A percentile compares a stretch with the other conserved stretches of the same genome.
Evolutionary conservation across 805 yeast genomes (phyloP).

Genomic region (Metschnikowia dekortorum): DNA sequence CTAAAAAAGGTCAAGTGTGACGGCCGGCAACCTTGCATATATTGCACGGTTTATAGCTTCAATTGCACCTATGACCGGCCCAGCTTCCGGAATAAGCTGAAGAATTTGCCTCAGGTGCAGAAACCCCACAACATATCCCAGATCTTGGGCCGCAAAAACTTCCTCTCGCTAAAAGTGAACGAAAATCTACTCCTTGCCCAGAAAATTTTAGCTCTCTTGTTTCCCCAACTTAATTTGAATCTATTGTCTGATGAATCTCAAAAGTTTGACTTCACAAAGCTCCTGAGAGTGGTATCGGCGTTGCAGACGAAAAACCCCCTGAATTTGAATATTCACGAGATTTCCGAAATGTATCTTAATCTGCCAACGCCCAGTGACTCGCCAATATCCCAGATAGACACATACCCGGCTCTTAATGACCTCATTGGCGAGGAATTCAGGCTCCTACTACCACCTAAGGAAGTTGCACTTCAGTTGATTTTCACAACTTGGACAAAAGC

Average conservation of each 20-base stretch:
- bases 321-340: conserved; percentile 21
- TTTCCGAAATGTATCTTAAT: conserved; percentile 26
- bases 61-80: conserved; percentile 85
- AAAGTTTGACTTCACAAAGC: conserved; percentile 31
- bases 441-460: conserved; percentile 71
- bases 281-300: conserved; percentile 23
- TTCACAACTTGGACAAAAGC: conserved; percentile 81
- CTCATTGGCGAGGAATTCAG: conserved; percentile 46
- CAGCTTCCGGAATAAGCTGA: conserved; percentile 47
- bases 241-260: conserved; percentile 28
- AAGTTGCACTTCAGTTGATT: conserved; percentile 64
- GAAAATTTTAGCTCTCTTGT: conserved; percentile 29
- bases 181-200: conserved; percentile 25
- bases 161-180: conserved; percentile 12
- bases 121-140: conserved; percentile 16
- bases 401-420: conserved; percentile 20
- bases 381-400: conserved; percentile 10
- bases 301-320: conserved; percentile 19
- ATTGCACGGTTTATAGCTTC: conserved; percentile 82
- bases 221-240: conserved; percentile 34
- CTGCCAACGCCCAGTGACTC: conserved; percentile 20
- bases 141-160: conserved; percentile 15
- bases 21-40: conserved; percentile 73
- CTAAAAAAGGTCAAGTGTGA: conserved; percentile 76
- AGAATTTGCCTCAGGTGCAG: conserved; percentile 14